Evolutionary conservation across 2,329 filamentous ascomycete genomes (phyloP).

Genomic region (Nemania sp.): DNA sequence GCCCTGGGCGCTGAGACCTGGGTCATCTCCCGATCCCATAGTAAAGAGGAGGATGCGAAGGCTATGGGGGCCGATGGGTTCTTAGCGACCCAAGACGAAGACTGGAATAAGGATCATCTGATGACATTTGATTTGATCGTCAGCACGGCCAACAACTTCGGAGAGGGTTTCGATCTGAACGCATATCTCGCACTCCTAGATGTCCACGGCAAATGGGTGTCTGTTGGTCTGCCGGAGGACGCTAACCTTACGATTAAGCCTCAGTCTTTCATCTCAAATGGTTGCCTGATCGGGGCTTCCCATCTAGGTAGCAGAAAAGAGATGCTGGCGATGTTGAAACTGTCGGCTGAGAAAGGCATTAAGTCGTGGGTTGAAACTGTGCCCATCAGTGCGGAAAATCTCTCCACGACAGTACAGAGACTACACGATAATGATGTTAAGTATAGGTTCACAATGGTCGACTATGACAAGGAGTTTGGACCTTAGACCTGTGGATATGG

Average conservation of each 20-base stretch:
- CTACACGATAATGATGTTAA: conserved; percentile 77
- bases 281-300: conserved; percentile 76
- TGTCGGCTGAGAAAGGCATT: conserved; percentile 76
- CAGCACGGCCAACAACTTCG: conserved; percentile 77
- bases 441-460: conserved; percentile 81
- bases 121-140: conserved; percentile 81
- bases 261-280: conserved; percentile 80
- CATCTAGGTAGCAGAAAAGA: conserved; percentile 78
- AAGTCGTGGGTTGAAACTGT: conserved; percentile 79
- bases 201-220: conserved; percentile 84
- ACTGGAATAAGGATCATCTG: conserved; percentile 67
- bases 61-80: conserved; percentile 72
- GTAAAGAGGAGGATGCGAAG: conserved; percentile 69
- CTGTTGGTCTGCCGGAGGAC: conserved; percentile 82
- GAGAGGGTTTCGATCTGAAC: conserved; percentile 74
- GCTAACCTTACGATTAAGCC: conserved; percentile 77
- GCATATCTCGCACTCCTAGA: conserved; percentile 84
- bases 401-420: conserved; percentile 75
- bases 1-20: conserved; percentile 73
- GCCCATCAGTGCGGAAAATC: conserved; percentile 77
- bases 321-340: conserved; percentile 77
- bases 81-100: conserved; percentile 67
- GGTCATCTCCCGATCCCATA: conserved; percentile 70
- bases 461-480: conserved; percentile 76
- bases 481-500: conserved; percentile 47